Conservation (phyloP, 495 filamentous ascomycete genomes). For the Lindgomyces ingoldianus region DNA sequence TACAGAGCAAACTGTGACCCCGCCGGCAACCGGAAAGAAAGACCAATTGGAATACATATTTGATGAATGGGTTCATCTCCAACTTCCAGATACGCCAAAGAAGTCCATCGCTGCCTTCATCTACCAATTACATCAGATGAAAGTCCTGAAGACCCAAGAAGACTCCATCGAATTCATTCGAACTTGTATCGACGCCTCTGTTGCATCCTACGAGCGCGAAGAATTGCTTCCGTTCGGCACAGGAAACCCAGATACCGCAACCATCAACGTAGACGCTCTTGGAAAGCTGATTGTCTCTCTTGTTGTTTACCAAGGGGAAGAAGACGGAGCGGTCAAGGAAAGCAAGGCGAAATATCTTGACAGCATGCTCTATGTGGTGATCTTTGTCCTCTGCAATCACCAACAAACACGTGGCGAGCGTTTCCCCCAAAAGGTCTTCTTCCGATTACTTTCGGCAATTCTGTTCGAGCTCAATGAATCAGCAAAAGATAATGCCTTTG, state of each 20-base stretch:
- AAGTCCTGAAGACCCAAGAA: slow-evolving; percentile 68
- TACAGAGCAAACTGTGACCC: slow-evolving; percentile 36
- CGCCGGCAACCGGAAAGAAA: slow-evolving; percentile 50
- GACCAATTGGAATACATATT: slow-evolving; percentile 94
- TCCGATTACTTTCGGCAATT: slow-evolving; percentile 83
- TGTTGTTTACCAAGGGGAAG: slow-evolving; percentile 64
- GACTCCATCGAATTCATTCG: slow-evolving; percentile 78
- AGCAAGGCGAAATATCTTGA: slow-evolving; percentile 69
- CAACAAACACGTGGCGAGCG: slow-evolving; percentile 76
- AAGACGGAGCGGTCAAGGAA: slow-evolving; percentile 57
- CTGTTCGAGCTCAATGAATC: slow-evolving; percentile 66
- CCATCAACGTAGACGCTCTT: slow-evolving; percentile 78
- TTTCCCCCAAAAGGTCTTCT: slow-evolving; percentile 88
- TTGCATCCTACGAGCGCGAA: slow-evolving; percentile 72
- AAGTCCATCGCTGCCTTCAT: slow-evolving; percentile 76
- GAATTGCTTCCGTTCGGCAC: slow-evolving; percentile 53
- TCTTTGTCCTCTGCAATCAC: slow-evolving; percentile 82
- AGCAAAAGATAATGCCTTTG: slow-evolving; percentile 41
- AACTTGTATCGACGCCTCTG: slow-evolving; percentile 75
- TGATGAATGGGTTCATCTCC: slow-evolving; percentile 87
- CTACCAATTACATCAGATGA: slow-evolving; percentile 73
- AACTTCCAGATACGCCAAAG: slow-evolving; percentile 68
- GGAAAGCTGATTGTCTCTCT: slow-evolving; percentile 78
- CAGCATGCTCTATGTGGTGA: slow-evolving; percentile 69
- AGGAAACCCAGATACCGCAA: slow-evolving; percentile 67